Base-by-base conservation (phyloP, 2,329 filamentous ascomycete species). In the Aspergillus aculeatus region DNA sequence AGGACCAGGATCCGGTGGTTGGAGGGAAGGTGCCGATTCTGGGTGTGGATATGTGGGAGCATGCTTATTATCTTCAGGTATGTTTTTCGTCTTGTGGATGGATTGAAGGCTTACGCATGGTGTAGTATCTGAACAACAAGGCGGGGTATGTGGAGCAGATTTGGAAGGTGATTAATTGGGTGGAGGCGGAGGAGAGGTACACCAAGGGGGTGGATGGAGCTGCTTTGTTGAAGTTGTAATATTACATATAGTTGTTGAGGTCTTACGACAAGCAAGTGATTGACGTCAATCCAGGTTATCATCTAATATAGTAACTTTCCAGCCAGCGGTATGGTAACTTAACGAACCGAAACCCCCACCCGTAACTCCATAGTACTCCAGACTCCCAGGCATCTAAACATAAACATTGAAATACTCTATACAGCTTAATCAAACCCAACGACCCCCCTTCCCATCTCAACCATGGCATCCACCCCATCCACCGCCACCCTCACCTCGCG, bases 161-260 rank as follows among this genome's bases (percentile, higher is more conserved):
- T 73, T 96, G 92, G 92, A 90, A 95, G 71, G 91, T 96, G 38
- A 82, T 96, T 74, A 96, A 96, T 85, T 96, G 93, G 93, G 89
- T 90, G 80, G 87, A 89, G 48, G 92, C 92, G 5, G 87, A 90
- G 75, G 85, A 87, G 80, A 84, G 91, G 64, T 91, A 71, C 58
- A 66, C 61, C 51, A 65, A 68, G 29, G 74, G 71, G 0, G 64
- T 70, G 5, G 66, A 73, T 31, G 68, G 63, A 5, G 59, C 59
- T 4, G 48, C 61, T 4, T 44, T 61, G 3, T 41, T 74, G 50
- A 75, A 75, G 63, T 60, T 72, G 49, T 73, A 53, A 47, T 21
- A 2, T 29, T 9, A 9, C 7, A 23, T 2, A 29, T 9, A 29
- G 26, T 29, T 26, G 23, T 23, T 5, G 23, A 23, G 23, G 4